Conservation (phyloP, 768 basidiomycete species). For the Sarcodon aspratus region DNA sequence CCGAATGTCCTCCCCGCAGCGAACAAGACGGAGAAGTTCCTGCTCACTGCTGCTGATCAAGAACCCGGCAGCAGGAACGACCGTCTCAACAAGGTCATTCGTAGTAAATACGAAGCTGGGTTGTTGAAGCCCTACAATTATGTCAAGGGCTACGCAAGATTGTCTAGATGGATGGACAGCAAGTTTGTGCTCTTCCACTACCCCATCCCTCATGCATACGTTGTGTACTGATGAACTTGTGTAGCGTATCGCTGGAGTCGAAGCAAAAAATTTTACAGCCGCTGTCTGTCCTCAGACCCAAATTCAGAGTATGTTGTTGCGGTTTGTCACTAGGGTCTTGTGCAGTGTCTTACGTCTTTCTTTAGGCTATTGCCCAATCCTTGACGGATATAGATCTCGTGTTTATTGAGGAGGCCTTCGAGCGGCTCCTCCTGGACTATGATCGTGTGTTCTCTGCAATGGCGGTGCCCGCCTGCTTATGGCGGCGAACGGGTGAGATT, state of each 20-base stretch:
- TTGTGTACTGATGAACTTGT: neutral
- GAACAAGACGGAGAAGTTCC: conserved; percentile 78
- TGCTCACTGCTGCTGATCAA: conserved; percentile 92
- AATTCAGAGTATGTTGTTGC: conserved; percentile 58
- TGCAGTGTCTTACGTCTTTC: neutral
- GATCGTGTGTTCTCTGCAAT: conserved; percentile 92
- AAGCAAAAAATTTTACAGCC: conserved; percentile 89
- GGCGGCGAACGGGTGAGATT: conserved; percentile 95
- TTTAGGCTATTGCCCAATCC: conserved; percentile 67
- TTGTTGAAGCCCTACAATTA: conserved; percentile 94
- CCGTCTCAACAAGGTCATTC: conserved; percentile 81
- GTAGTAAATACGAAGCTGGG: conserved; percentile 95
- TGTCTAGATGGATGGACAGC: conserved; percentile 91
- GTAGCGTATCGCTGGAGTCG: conserved; percentile 80
- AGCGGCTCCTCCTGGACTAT: conserved; percentile 88
- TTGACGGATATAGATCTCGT: conserved; percentile 85
- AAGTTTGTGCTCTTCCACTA: conserved; percentile 39
- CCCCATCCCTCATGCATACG: neutral
- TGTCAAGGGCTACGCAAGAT: conserved; percentile 85
- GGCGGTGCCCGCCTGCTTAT: conserved; percentile 94
- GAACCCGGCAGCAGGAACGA: conserved; percentile 85
- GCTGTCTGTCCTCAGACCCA: conserved; percentile 72
- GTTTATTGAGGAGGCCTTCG: conserved; percentile 97
- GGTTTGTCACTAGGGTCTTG: neutral
- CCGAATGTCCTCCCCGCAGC: conserved; percentile 55